These are phyloP conservation scores for Coemansia javaensis DNA, from an alignment of 192 early-diverging fungal species.

Conservation along the genomic window DNA sequence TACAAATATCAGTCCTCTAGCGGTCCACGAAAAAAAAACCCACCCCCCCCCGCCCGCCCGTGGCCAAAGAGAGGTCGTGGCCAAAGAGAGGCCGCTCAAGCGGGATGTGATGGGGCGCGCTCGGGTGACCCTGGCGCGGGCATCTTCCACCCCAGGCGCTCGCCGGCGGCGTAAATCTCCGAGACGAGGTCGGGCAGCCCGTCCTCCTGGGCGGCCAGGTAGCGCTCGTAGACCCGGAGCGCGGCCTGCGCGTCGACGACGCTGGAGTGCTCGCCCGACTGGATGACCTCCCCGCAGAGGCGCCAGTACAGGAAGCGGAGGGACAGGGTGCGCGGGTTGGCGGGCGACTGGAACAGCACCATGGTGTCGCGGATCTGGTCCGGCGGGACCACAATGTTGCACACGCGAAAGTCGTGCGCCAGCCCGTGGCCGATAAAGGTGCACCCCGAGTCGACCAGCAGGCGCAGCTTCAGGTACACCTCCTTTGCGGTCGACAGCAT, in stretches of 20 bases:
- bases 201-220: slow-evolving; percentile 12
- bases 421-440: slow-evolving; percentile 93
- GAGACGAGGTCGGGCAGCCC: too few species aligned
- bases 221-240: slow-evolving; percentile 78
- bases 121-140: too few species aligned
- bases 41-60: too few species aligned
- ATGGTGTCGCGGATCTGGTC: slow-evolving; percentile 90
- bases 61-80: too few species aligned
- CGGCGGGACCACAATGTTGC: slow-evolving; percentile 84
- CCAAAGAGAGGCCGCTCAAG: too few species aligned
- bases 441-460: slow-evolving; percentile 86
- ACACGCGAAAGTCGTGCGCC: slow-evolving; percentile 92
- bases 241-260: slow-evolving; percentile 90
- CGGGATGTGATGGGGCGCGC: too few species aligned
- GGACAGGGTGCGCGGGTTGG: slow-evolving; percentile 57
- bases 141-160: too few species aligned
- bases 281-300: slow-evolving; percentile 77
- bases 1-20: too few species aligned
- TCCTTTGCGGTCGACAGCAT: slow-evolving; percentile 87
- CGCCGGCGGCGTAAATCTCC: too few species aligned
- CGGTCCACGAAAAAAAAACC: too few species aligned
- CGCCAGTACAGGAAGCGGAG: slow-evolving; percentile 90
- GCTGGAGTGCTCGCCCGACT: slow-evolving; percentile 84
- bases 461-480: slow-evolving; percentile 87
- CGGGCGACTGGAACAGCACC: slow-evolving; percentile 69